phyloP scores from a whole-genome alignment of 257 asterid species.

The Ophiorrhiza pumila region DNA sequence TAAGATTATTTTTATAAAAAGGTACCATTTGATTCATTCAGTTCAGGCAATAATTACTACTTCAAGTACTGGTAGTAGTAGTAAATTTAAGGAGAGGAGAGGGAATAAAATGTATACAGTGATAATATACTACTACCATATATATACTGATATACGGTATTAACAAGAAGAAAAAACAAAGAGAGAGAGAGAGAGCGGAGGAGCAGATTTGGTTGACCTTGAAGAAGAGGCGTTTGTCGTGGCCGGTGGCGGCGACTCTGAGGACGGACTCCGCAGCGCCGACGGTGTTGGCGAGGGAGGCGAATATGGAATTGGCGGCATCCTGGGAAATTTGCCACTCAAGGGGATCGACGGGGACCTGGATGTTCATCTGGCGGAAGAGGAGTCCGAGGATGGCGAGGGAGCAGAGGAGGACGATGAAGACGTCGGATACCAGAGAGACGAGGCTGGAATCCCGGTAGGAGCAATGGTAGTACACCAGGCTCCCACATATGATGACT shows the following conservation, averaged over 20 bases:
- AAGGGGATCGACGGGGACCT: constrained; percentile 95
- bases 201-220: constrained; percentile 38
- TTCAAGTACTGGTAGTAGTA: too few species aligned
- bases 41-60: too few species aligned
- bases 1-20: too few species aligned
- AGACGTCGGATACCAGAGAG: constrained; percentile 80
- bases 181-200: too few species aligned
- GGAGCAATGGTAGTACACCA: constrained; percentile 93
- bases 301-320: constrained; percentile 70
- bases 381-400: constrained; percentile 94
- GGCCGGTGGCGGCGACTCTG: constrained; percentile 98
- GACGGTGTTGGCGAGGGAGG: constrained; percentile 84
- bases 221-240: constrained; percentile 84
- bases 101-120: too few species aligned
- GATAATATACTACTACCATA: too few species aligned
- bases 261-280: constrained; percentile 99
- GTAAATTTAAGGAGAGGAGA: too few species aligned
- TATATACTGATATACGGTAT: too few species aligned
- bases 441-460: constrained; percentile 68
- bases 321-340: constrained; percentile 98
- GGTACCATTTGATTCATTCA: too few species aligned
- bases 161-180: too few species aligned
- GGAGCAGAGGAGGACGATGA: constrained; percentile 86
- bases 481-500: constrained; percentile 62
- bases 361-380: constrained; percentile 89